phyloP scores from a whole-genome alignment of 495 filamentous ascomycete species.

The Neurospora sp. region DNA sequence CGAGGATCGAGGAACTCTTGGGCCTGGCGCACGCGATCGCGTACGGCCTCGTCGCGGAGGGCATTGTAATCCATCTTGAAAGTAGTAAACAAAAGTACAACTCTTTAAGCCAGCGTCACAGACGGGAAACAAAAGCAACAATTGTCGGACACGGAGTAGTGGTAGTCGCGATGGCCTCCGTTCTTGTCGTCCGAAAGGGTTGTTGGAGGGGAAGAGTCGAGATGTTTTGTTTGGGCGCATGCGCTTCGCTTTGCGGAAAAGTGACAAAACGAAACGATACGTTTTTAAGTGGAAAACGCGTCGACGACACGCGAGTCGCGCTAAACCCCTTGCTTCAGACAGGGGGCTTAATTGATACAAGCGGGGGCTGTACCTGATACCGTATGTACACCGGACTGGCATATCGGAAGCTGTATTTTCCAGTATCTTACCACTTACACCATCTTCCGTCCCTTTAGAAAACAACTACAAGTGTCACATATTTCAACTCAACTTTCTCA shows the following conservation, averaged over 20 bases:
- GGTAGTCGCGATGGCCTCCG: background rate
- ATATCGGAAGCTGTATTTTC: background rate
- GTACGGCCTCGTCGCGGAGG: constrained; percentile 71
- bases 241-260: background rate
- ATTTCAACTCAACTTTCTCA: background rate
- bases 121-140: background rate
- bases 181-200: background rate
- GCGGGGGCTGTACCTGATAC: background rate
- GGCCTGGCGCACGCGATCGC: constrained; percentile 69
- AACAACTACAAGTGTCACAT: too few species aligned
- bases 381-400: background rate
- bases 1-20: constrained; percentile 80
- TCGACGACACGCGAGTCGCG: constrained; percentile 15
- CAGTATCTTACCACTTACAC: background rate
- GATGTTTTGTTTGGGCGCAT: background rate
- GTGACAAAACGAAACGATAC: background rate
- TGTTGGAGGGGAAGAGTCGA: background rate
- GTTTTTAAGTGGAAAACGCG: constrained; percentile 16
- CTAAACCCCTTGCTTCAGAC: constrained; percentile 8
- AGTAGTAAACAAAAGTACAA: background rate
- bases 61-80: constrained; percentile 58
- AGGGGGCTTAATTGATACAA: constrained; percentile 22
- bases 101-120: background rate
- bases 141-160: constrained; percentile 3
- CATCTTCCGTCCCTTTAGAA: background rate